Conservation (phyloP, 768 basidiomycete species). For the Suillus variegatus region DNA sequence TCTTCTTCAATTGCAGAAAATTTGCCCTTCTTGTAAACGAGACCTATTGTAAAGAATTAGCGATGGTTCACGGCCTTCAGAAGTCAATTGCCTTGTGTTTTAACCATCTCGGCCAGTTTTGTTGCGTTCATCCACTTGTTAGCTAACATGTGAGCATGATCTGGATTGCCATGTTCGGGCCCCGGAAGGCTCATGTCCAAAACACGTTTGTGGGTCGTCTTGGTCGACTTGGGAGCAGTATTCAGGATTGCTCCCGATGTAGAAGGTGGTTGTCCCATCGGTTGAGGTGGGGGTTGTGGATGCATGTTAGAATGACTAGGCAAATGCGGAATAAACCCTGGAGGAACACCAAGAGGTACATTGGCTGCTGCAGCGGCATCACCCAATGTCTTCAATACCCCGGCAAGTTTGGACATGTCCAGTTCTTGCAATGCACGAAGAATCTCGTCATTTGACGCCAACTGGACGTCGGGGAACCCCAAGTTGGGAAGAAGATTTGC, state of each 20-base stretch:
- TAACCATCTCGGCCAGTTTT: slow-evolving; percentile 69
- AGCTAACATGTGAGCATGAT: slow-evolving; percentile 69
- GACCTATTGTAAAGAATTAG: slow-evolving; percentile 44
- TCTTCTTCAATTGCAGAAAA: slow-evolving; percentile 80
- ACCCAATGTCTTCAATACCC: slow-evolving; percentile 63
- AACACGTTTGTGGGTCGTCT: slow-evolving; percentile 38
- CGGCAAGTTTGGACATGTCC: slow-evolving; percentile 67
- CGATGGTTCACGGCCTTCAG: neutral
- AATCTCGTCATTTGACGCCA: slow-evolving; percentile 70
- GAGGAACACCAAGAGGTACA: slow-evolving; percentile 24
- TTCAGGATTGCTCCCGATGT: slow-evolving; percentile 46
- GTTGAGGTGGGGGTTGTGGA: slow-evolving; percentile 32
- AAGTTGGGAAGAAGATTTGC: slow-evolving; percentile 19
- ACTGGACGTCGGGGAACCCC: slow-evolving; percentile 36
- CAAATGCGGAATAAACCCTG: slow-evolving; percentile 24
- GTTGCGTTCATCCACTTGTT: slow-evolving; percentile 77
- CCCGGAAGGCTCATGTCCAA: slow-evolving; percentile 45
- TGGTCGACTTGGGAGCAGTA: slow-evolving; percentile 36
- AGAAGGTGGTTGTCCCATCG: slow-evolving; percentile 43
- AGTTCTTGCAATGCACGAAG: slow-evolving; percentile 72
- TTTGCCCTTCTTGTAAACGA: slow-evolving; percentile 88
- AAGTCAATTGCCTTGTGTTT: slow-evolving; percentile 55
- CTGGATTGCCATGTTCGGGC: slow-evolving; percentile 44
- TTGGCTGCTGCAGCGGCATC: slow-evolving; percentile 54
- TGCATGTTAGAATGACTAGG: slow-evolving; percentile 26